Base-by-base conservation (phyloP, 768 basidiomycete genomes). In the Saitozyma podzolica region DNA sequence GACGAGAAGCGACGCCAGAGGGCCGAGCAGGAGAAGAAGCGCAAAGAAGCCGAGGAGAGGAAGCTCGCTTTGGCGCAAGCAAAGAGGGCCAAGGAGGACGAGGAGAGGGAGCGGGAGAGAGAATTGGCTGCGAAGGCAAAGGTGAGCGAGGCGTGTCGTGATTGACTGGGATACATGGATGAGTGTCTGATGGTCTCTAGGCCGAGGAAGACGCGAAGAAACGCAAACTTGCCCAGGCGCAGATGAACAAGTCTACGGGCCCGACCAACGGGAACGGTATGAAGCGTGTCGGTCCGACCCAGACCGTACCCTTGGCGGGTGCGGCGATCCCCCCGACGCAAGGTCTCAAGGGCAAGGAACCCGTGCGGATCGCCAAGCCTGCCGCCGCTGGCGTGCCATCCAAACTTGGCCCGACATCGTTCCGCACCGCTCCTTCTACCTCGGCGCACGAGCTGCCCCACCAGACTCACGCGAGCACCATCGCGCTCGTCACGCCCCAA, bases 381-480 rank as follows among this genome's bases (percentile, higher is more conserved):
- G 51, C 58, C 6, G 57, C 59, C 13, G 45, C 62, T 6, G 52
- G 20, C 41, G 60, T 50, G 4, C 51, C 49, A 16, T 57, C 60
- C 19, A 76, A 76, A 50, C 54, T 70, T 45, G 74, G 70, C 40
- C 74, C 74, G 8, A 65, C 66, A 0, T 58, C 41, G 11, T 76
- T 76, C 68, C 61, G 72, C 7, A 71, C 72, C 47, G 68, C 47
- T 16, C 54, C 59, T 19, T 10, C 62, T 29, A 56, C 62, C 16
- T 39, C 62, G 0, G 58, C 48, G 3, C 47, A 56, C 16, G 59
- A 29, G 8, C 56, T 54, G 13, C 19, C 16, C 50, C 20, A 56
- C 19, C 47, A 59, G 10, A 63, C 64, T 6, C 57, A 60, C 13
- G 20, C 67, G n/a, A 56, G 59, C 13, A 68, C 74, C 1, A 69